Evolutionary conservation across 495 filamentous ascomycete genomes (phyloP), one percentile per base, ranked within the genome.

Genomic region (Diplogelasinospora grovesii): DNA sequence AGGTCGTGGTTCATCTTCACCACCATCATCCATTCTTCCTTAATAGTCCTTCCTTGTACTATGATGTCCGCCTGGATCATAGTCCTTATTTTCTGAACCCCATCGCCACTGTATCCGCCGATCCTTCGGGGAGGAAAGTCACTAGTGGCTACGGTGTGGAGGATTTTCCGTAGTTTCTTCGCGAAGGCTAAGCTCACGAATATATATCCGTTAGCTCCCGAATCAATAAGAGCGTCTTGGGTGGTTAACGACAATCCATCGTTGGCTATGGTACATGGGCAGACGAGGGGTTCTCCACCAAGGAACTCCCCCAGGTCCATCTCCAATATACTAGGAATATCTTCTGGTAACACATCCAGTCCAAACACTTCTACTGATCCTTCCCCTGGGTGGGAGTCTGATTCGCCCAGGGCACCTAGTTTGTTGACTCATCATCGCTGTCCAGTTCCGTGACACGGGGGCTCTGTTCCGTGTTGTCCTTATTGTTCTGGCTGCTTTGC

Each of bases 391-490:
- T 13, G 13, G 35, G 35, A 25, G 22, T 15, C 19, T 13, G 25
- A 5, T 38, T 38, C n/a, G 13, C 35, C 22, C 35, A 38, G 35
- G 35, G 20, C 25, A 38, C 5, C 25, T 13, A 38, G 22, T 38
- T 38, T 38, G n/a, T n/a, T n/a, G n/a, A n/a, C n/a, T n/a, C n/a
- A n/a, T n/a, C n/a, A n/a, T n/a, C n/a, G n/a, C n/a, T n/a, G n/a
- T n/a, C n/a, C n/a, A n/a, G n/a, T n/a, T n/a, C n/a, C n/a, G n/a
- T n/a, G n/a, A n/a, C n/a, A n/a, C n/a, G n/a, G n/a, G n/a, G n/a
- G n/a, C n/a, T n/a, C n/a, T n/a, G n/a, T n/a, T n/a, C n/a, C n/a
- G n/a, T n/a, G n/a, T n/a, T n/a, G n/a, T n/a, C n/a, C n/a, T n/a
- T n/a, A n/a, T n/a, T n/a, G n/a, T n/a, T n/a, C n/a, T n/a, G n/a